Base-by-base conservation (phyloP, 495 filamentous ascomycete genomes). In the Podospora sp. region DNA sequence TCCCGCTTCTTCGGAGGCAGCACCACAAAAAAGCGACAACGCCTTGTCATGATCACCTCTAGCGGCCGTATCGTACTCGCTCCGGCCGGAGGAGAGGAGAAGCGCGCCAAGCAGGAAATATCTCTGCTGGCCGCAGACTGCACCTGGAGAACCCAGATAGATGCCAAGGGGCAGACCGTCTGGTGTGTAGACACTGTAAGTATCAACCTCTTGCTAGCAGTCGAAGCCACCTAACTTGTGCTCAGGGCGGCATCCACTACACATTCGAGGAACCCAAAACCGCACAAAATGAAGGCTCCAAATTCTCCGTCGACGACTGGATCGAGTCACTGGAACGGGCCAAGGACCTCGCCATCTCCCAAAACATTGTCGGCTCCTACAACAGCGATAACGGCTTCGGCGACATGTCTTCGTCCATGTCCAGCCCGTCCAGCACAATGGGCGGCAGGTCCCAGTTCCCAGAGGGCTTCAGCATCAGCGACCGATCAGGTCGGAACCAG, bases 101-200 rank as follows among this genome's bases (percentile, higher is more conserved):
- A 99, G 81, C 93, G 94, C 75, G 85, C 92, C 36, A 99, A 99
- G 76, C 81, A 90, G 67, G 95, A 98, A 71, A 89, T 98, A 51
- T 91, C 91, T 35, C 82, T 98, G 33, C 81, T 96, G 16, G 82
- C 82, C 0, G 79, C 89, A 0, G 93, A 90, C 64, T 92, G 87
- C 66, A 79, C 82, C 35, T 97, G 91, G 88, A 89, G 84, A 74
- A 93, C 85, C 68, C 90, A 90, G 60, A 84, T 90, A 49, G 93
- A 97, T 75, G 83, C 87, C 46, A 97, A 96, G 75, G 93, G 92
- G 21, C 83, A 92, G 74, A 89, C 87, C 20, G 90, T 89, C 33
- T 99, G 95, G 94, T 89, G 89, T 76, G 88, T 98, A 59, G 94
- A 98, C 78, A 97, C 93, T 68, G 96, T 99, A 86, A 81, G 91